A percentile compares a stretch with the other conserved stretches of the same genome.
Conservation (phyloP, 768 basidiomycete genomes). For the Cystofilobasidium capitatum region DNA sequence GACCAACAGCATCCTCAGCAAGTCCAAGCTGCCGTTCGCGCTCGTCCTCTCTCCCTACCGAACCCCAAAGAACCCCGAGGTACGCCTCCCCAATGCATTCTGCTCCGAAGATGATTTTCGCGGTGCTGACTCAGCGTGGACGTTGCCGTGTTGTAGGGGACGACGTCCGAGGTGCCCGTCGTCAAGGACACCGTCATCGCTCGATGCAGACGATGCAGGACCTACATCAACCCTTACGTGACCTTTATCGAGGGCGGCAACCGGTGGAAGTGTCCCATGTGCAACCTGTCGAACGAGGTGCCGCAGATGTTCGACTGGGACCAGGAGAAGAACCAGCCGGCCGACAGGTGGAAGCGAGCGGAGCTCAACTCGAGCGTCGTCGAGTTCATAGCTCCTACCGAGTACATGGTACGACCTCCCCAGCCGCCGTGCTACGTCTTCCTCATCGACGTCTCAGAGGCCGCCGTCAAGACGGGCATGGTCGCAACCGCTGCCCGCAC, state of each 20-base stretch:
- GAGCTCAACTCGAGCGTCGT: constrained; percentile 92
- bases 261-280: constrained; percentile 99
- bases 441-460: constrained; percentile 90
- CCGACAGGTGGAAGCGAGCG: constrained; percentile 85
- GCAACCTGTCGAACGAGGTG: constrained; percentile 94
- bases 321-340: constrained; percentile 80
- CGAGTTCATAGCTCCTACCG: constrained; percentile 93
- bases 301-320: constrained; percentile 99
- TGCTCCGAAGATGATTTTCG: neutral
- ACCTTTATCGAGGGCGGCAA: constrained; percentile 97
- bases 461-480: constrained; percentile 91
- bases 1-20: constrained; percentile 71
- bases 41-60: constrained; percentile 86
- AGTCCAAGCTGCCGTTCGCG: constrained; percentile 82
- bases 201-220: constrained; percentile 86
- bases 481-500: constrained; percentile 96
- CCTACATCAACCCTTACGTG: constrained; percentile 95
- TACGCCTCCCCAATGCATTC: constrained; percentile 32
- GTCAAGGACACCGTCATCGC: constrained; percentile 91
- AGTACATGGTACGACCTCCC: constrained; percentile 96
- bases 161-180: constrained; percentile 56
- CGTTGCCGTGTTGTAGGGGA: constrained; percentile 44
- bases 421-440: constrained; percentile 96
- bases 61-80: constrained; percentile 57
- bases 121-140: neutral